Evolutionary conservation across 2,329 filamentous ascomycete species (phyloP), one percentile per base, ranked within the genome.

Genomic region (Raffaelea arxii): DNA sequence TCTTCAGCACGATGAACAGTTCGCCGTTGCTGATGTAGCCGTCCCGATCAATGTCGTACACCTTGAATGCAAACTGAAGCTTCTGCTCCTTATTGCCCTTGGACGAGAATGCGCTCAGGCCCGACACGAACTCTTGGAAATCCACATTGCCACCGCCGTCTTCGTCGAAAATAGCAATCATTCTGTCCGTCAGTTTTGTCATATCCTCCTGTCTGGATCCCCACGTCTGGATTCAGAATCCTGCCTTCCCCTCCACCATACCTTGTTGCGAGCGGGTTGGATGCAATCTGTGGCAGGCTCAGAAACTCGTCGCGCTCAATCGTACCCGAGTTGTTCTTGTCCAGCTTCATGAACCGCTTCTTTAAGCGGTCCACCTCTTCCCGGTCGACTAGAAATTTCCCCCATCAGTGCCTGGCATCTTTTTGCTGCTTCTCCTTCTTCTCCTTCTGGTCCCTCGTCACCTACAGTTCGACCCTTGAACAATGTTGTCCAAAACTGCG

Each of bases 21-120:
- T 98, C 92, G 59, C 92, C 92, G 67, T 98, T 98, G 72, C 87
- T 94, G 62, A 98, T 98, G 70, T 86, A 98, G 22, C 92, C 92
- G 66, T 98, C 92, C 50, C 92, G 87, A 68, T 98, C 92, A 61
- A 98, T 97, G 65, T 98, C 92, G 74, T 98, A 98, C 51, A 98
- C 92, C 68, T 96, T 95, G 79, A 98, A 98, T 39, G 92, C 92
- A 62, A 98, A 98, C 46, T 81, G 83, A 54, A 97, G 77, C 74
- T 98, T 98, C 71, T 98, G 91, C 68, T 96, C 89, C 74, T 98
- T 97, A 72, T 97, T 96, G 52, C 92, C 92, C 71, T 96, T 97
- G 69, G 85, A 90, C 63, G 86, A 92, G 75, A 98, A 98, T 36
- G 92, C 92, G 55, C 84, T 91, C 41, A 98, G 78, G 4, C 92